phyloP scores from a whole-genome alignment of 495 filamentous ascomycete genomes.

The Aspergillus carlsbadensis region DNA sequence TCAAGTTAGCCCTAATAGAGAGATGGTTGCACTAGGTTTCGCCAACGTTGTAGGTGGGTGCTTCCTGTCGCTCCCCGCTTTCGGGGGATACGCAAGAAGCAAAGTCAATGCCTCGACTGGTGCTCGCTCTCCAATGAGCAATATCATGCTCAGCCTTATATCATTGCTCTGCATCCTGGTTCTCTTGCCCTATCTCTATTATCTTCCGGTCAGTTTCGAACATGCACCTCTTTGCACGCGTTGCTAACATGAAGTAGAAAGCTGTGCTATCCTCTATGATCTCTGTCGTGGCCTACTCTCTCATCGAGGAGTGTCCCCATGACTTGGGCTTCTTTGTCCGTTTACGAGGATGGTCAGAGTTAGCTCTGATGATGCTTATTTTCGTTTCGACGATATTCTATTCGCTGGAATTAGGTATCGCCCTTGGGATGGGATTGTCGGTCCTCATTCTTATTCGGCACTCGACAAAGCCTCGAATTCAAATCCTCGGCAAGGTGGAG shows the following conservation, averaged over 20 bases:
- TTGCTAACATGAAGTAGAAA: slow-evolving; percentile 57
- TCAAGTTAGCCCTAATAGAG: slow-evolving; percentile 83
- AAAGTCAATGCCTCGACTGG: slow-evolving; percentile 93
- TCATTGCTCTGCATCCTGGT: slow-evolving; percentile 77
- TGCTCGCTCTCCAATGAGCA: slow-evolving; percentile 89
- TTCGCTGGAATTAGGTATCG: slow-evolving; percentile 80
- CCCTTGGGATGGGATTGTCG: slow-evolving; percentile 82
- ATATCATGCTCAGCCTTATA: slow-evolving; percentile 76
- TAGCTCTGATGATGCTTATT: slow-evolving; percentile 84
- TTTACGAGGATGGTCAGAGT: slow-evolving; percentile 80
- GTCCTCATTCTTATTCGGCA: slow-evolving; percentile 87
- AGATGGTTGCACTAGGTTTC: slow-evolving; percentile 87
- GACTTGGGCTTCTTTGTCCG: slow-evolving; percentile 87
- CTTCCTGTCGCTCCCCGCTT: slow-evolving; percentile 88
- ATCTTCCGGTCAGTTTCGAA: slow-evolving; percentile 72
- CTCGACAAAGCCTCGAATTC: slow-evolving; percentile 87
- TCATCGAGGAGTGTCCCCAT: slow-evolving; percentile 92
- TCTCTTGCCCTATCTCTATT: slow-evolving; percentile 89
- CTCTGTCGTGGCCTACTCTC: slow-evolving; percentile 88
- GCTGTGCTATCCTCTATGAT: slow-evolving; percentile 92
- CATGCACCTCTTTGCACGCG: neutral
- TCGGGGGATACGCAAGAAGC: slow-evolving; percentile 93
- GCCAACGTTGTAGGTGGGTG: slow-evolving; percentile 89
- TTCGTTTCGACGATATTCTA: slow-evolving; percentile 93
- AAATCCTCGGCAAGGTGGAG: slow-evolving; percentile 89